Evolutionary conservation across 495 filamentous ascomycete genomes (phyloP), one percentile per base, ranked within the genome.

Genomic region (Neurospora sp.): DNA sequence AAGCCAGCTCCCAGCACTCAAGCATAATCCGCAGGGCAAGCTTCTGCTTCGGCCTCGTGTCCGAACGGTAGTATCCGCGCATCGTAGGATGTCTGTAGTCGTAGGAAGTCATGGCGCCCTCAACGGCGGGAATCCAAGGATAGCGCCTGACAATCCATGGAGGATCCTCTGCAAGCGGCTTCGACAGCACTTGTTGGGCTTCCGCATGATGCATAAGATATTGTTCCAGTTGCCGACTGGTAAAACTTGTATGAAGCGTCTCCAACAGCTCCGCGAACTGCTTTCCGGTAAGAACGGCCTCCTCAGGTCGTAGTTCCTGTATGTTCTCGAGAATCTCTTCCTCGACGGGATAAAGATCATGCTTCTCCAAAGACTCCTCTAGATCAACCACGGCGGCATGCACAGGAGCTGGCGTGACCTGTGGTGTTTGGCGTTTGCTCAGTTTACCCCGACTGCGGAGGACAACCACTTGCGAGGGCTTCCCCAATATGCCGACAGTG

Each of bases 241-340:
- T 81, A 73, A 88, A 88, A 16, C 84, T 84, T 5, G 78, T 42
- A 7, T 76, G 59, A 18, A 88, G 75, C 9, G 74, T 73, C 6
- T 75, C 20, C n/a, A 79, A 76, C 39, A 88, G 78, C n/a, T 75
- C 74, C 8, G 75, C 76, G 68, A 87, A 85, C 4, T 84, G 79
- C 5, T 74, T 77, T 38, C 81, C 75, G 1, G 69, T 74, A n/a
- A 85, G 53, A 31, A 77, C 46, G 20, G 59, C 75, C 2, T 73
- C 75, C 8, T 73, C 68, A 1, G 85, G 87, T 71, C 75, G 78
- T 16, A 88, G 77, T 39, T 77, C 75, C 46, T 85, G 76, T 71
- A 89, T 85, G 74, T 84, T 83, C 44, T 79, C 73, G 5, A 81
- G 53, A 8, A 83, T 74, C 20, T 85, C 83, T 8, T 82, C 66